Percentiles rank a stretch among this genome's conserved stretches.
Evolutionary conservation across 176 grass and related monocot species (phyloP).

Genomic region (Canna indica): DNA sequence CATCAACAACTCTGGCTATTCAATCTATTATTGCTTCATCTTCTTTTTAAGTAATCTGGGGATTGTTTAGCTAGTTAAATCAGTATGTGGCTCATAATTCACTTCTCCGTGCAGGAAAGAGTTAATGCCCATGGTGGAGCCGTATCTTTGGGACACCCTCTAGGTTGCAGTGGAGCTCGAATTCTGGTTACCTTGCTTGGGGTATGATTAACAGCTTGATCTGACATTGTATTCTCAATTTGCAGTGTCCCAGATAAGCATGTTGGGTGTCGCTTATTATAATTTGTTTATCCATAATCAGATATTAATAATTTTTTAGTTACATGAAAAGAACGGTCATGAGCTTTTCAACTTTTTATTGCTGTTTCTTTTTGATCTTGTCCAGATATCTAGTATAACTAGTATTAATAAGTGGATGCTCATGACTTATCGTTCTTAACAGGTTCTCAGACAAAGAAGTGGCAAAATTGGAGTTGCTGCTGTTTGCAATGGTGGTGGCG

Average conservation of each 20-base stretch:
- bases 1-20: neutral
- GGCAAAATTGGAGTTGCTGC: conserved; percentile 81
- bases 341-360: neutral
- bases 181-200: conserved; percentile 85
- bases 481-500: conserved; percentile 91
- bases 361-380: neutral
- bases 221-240: neutral
- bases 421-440: conserved; percentile 1
- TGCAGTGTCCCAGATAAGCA: neutral
- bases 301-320: neutral
- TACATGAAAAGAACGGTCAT: neutral
- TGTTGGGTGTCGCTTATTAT: neutral
- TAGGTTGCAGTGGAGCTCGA: conserved; percentile 85
- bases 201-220: conserved; percentile 37
- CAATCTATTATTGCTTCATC: neutral
- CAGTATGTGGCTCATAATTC: neutral
- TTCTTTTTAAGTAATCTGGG: neutral
- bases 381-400: neutral
- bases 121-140: conserved; percentile 82
- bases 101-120: conserved; percentile 27
- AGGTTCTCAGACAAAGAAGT: conserved; percentile 65
- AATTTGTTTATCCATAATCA: neutral
- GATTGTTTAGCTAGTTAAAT: neutral
- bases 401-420: neutral
- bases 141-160: conserved; percentile 88